Conservation (phyloP, 1,139 yeast species). For the Zygosaccharomyces sapae region DNA sequence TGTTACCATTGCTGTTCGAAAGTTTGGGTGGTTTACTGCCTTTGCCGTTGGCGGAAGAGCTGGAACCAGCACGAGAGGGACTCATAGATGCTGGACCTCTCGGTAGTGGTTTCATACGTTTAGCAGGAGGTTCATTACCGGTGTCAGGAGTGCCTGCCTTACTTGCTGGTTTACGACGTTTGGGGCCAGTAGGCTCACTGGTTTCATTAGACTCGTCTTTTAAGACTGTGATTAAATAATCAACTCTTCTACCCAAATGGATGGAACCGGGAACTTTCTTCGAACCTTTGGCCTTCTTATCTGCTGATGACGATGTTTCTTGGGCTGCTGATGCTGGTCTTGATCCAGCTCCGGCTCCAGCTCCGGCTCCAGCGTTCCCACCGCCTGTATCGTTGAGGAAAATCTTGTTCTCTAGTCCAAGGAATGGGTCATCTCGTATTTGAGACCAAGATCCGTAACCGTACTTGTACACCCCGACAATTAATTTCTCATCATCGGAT, state of each 20-base stretch:
- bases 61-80: constrained; percentile 2
- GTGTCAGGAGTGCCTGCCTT: constrained; percentile 16
- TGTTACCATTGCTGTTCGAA: constrained; percentile 3
- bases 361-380: background rate
- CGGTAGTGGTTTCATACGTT: constrained; percentile 14
- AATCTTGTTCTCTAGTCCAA: constrained; percentile 80
- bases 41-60: constrained; percentile 7
- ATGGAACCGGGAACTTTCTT: constrained; percentile 88
- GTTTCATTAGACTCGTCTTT: constrained; percentile 34
- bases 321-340: constrained; percentile 10
- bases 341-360: too few relatives aligned
- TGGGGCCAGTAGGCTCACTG: constrained; percentile 1
- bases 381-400: constrained; percentile 49
- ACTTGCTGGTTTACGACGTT: constrained; percentile 10
- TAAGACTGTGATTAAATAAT: constrained; percentile 70
- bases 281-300: constrained; percentile 31
- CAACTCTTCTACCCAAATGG: constrained; percentile 90
- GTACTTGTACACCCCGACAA: constrained; percentile 84
- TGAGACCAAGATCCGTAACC: constrained; percentile 97
- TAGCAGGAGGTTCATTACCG: constrained; percentile 5
- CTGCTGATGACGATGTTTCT: constrained; percentile 25
- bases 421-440: constrained; percentile 89
- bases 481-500: constrained; percentile 78
- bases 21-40: constrained; percentile 1
- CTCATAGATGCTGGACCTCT: constrained; percentile 18